A percentile compares a stretch with the other conserved stretches of the same genome.
phyloP scores from a whole-genome alignment of 768 basidiomycete genomes.

The Russula vinacea region DNA sequence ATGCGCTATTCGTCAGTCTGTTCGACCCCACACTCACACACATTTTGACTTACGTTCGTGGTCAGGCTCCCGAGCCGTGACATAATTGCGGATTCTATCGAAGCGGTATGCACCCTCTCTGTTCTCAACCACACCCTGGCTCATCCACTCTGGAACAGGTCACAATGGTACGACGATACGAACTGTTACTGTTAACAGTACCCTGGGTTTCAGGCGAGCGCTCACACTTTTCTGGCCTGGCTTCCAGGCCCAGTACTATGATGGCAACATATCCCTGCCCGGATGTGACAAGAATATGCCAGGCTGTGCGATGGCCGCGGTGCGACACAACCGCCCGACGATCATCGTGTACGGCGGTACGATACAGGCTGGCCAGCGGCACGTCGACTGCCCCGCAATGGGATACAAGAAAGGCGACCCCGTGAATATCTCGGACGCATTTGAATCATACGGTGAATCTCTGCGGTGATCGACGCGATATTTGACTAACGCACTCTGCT shows the following conservation, averaged over 20 bases:
- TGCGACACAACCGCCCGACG: conserved; percentile 82
- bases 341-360: conserved; percentile 85
- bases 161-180: conserved; percentile 44
- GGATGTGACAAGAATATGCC: conserved; percentile 96
- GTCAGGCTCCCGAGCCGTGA: conserved; percentile 79
- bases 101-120: conserved; percentile 51
- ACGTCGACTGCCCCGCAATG: conserved; percentile 77
- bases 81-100: conserved; percentile 86
- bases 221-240: neutral
- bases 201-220: no score
- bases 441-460: conserved; percentile 71
- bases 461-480: neutral
- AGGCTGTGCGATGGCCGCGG: conserved; percentile 82
- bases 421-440: conserved; percentile 80
- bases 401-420: conserved; percentile 74
- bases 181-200: no score
- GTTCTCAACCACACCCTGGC: neutral
- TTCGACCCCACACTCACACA: neutral
- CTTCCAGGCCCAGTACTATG: conserved; percentile 77
- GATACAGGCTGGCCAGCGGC: conserved; percentile 72
- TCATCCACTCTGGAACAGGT: conserved; percentile 40
- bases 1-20: conserved; percentile 80
- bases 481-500: neutral
- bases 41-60: conserved; percentile 2
- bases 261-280: conserved; percentile 81